Evolutionary conservation across 305 asterid genomes (phyloP), one percentile per base, ranked within the genome.

Genomic region (Petunia hybrid): DNA sequence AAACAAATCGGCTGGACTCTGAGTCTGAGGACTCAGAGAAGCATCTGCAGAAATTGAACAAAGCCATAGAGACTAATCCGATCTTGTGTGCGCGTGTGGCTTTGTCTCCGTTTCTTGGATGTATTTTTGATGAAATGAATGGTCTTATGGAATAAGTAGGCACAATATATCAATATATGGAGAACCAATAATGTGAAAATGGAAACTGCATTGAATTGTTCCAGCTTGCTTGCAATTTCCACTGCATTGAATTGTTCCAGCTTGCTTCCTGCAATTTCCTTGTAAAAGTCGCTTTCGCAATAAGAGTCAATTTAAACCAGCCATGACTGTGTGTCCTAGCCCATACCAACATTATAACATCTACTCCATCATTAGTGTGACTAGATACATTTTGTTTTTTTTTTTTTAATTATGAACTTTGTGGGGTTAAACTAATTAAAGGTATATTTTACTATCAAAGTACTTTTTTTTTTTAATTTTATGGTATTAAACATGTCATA

Each of bases 1-100:
- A 88, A 0, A 75, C 82, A 31, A 60, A 84, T 57, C 41, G 22
- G 31, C 80, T 70, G 42, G 75, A 3, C 5, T 39, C 31, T 53
- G 56, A 68, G 41, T 69, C 38, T 5, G 85, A 42, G 2, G 86
- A 22, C 41, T 82, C 86, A 39, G 81, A 76, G 1, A 84, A 86
- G 78, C 89, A 88, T 39, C 80, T 70, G 81, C 77, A 82, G 80
- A 84, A 81, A 68, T 80, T 88, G 76, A 84, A 76, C 61, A 75
- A 70, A 82, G 85, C 82, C 83, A 80, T 82, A 2, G 76, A 43
- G 2, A 69, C 76, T 45, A 6, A 69, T 8, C 57, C 42, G 35
- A 69, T 69, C 36, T 60, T 60, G 39, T 22, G 31, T 22, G 31
- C 31, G 31, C 0, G 31, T 22, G 31, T 57, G 31, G 65, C 12